phyloP scores from a whole-genome alignment of 768 basidiomycete species.

The Podaxis sp. region DNA sequence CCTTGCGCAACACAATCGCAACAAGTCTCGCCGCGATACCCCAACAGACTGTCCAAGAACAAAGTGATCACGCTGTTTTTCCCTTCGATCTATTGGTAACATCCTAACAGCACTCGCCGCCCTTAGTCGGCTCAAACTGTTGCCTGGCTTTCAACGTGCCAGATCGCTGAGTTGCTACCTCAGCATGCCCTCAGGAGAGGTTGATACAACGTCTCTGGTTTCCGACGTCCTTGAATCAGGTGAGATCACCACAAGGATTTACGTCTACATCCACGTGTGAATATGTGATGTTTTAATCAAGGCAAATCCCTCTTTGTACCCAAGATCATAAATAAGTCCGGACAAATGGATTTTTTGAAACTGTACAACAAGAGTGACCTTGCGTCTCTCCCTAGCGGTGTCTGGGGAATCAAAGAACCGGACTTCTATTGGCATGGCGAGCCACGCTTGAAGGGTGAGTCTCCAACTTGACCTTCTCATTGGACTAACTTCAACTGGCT shows the following conservation, averaged over 20 bases:
- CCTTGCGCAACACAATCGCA: slow-evolving; percentile 50
- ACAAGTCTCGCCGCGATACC: slow-evolving; percentile 44
- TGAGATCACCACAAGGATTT: slow-evolving; percentile 26
- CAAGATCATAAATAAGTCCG: slow-evolving; percentile 43
- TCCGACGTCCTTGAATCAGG: slow-evolving; percentile 53
- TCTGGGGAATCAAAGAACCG: slow-evolving; percentile 81
- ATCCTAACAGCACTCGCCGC: slow-evolving; percentile 43
- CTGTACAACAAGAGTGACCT: slow-evolving; percentile 62
- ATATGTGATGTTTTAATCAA: slow-evolving; percentile 22
- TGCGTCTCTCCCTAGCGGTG: slow-evolving; percentile 49
- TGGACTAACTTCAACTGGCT: slow-evolving; percentile 5
- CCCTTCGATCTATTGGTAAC: neutral
- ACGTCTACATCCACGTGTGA: neutral
- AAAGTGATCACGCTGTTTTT: slow-evolving; percentile 44
- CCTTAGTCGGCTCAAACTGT: slow-evolving; percentile 41
- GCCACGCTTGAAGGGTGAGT: slow-evolving; percentile 53
- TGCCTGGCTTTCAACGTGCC: slow-evolving; percentile 49
- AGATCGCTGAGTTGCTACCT: slow-evolving; percentile 70
- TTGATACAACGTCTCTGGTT: slow-evolving; percentile 55
- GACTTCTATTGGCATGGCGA: slow-evolving; percentile 37
- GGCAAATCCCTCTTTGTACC: slow-evolving; percentile 73
- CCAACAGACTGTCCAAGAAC: slow-evolving; percentile 45
- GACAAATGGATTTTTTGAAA: slow-evolving; percentile 65
- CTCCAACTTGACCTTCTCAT: neutral
- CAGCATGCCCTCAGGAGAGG: slow-evolving; percentile 75